phyloP scores from a whole-genome alignment of 805 yeast genomes.

The Starmerella bacillaris region DNA sequence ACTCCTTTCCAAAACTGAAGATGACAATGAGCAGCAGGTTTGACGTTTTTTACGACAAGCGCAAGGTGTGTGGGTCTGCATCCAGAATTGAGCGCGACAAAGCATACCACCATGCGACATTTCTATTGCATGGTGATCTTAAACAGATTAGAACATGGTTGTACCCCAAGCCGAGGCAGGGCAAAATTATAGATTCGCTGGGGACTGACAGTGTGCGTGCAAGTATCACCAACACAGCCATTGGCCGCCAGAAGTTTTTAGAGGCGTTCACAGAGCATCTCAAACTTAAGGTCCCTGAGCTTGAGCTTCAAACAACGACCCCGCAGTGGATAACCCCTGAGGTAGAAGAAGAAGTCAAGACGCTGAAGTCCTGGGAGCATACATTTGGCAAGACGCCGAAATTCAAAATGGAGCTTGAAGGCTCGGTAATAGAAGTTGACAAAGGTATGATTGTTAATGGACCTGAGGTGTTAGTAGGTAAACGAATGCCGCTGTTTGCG shows the following conservation, averaged over 20 bases:
- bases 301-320: conserved; percentile 3
- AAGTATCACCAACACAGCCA: conserved; percentile 48
- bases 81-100: conserved; percentile 65
- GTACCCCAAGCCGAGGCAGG: conserved; percentile 24
- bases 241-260: conserved; percentile 32
- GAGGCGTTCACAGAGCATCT: conserved; percentile 23
- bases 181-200: conserved; percentile 29
- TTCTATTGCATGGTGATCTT: conserved; percentile 57
- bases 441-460: conserved; percentile 26
- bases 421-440: conserved; percentile 30
- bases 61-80: conserved; percentile 83
- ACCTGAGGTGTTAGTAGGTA: conserved; percentile 5
- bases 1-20: conserved; percentile 21
- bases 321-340: conserved; percentile 17
- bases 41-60: conserved; percentile 38
- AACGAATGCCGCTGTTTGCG: not conserved
- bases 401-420: conserved; percentile 36
- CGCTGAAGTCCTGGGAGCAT: conserved; percentile 52
- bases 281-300: conserved; percentile 3
- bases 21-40: conserved; percentile 54
- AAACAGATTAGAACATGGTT: conserved; percentile 42
- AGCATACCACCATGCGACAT: conserved; percentile 90
- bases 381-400: conserved; percentile 57
- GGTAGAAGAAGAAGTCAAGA: conserved; percentile 20
- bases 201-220: conserved; percentile 67